Evolutionary conservation across 2,329 filamentous ascomycete genomes (phyloP).

Genomic region (Fusarium nematophilum): DNA sequence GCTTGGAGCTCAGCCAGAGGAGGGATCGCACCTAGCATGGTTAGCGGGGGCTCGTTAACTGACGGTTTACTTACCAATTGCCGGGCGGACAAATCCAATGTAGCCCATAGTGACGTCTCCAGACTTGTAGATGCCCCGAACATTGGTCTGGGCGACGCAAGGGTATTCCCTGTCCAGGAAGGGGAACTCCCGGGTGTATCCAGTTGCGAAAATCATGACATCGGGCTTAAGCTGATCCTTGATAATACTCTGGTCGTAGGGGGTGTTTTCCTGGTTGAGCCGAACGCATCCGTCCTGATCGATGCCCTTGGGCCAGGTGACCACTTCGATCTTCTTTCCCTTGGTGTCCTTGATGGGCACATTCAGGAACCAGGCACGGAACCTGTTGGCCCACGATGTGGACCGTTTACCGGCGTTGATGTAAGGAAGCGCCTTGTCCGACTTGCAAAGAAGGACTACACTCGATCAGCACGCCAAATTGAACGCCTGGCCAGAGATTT

Average conservation of each 20-base stretch:
- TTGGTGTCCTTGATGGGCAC: constrained; percentile 53
- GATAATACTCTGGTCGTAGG: constrained; percentile 43
- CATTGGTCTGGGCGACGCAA: constrained; percentile 58
- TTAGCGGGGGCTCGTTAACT: neutral
- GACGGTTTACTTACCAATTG: constrained; percentile 47
- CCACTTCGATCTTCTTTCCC: constrained; percentile 56
- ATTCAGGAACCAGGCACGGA: constrained; percentile 54
- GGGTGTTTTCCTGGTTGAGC: constrained; percentile 48
- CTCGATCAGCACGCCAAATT: constrained; percentile 2
- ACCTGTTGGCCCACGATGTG: constrained; percentile 46
- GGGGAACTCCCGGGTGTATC: constrained; percentile 55
- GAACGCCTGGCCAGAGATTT: neutral
- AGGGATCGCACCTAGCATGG: constrained; percentile 55
- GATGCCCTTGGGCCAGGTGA: constrained; percentile 56
- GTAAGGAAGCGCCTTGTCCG: constrained; percentile 56
- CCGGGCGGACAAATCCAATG: constrained; percentile 60
- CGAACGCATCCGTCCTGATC: constrained; percentile 50
- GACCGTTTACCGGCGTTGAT: constrained; percentile 52
- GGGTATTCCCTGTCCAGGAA: constrained; percentile 56
- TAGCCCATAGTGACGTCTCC: constrained; percentile 55
- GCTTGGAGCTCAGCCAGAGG: constrained; percentile 61
- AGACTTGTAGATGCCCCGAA: constrained; percentile 63
- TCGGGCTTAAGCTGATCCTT: constrained; percentile 52
- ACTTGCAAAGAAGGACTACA: constrained; percentile 59
- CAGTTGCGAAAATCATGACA: constrained; percentile 59